A percentile compares a stretch with the other conserved stretches of the same genome.
These are phyloP conservation scores for Tephrocybe sp. DNA, from an alignment of 768 basidiomycete species.

Conservation along the genomic window DNA sequence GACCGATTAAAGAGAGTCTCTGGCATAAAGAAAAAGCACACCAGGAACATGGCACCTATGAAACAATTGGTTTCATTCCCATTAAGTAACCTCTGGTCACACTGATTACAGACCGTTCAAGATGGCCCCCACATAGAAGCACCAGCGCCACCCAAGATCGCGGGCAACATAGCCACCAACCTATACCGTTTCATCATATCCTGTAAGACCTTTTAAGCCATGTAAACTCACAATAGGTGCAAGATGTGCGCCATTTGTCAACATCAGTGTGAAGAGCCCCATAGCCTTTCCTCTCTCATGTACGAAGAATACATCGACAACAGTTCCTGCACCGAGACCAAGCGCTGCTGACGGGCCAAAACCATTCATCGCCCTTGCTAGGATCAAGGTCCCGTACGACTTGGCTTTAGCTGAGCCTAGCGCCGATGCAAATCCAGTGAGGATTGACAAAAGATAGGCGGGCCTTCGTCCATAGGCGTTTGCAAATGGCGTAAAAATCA, in stretches of 20 bases:
- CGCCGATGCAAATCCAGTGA: slow-evolving; percentile 34
- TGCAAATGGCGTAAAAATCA: slow-evolving; percentile 39
- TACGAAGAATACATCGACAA: slow-evolving; percentile 34
- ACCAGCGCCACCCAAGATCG: slow-evolving; percentile 41
- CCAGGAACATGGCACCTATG: slow-evolving; percentile 28
- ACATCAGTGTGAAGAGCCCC: slow-evolving; percentile 42
- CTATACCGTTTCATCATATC: slow-evolving; percentile 11
- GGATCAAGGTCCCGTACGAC: slow-evolving; percentile 31
- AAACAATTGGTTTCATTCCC: neutral
- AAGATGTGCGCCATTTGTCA: slow-evolving; percentile 40
- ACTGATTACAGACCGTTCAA: slow-evolving; percentile 29
- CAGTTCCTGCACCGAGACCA: slow-evolving; percentile 38
- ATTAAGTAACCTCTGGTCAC: neutral
- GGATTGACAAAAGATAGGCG: slow-evolving; percentile 33
- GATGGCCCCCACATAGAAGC: slow-evolving; percentile 44
- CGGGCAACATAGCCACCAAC: slow-evolving; percentile 39
- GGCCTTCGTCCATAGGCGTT: slow-evolving; percentile 40
- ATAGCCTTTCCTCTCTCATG: slow-evolving; percentile 43
- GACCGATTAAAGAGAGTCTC: slow-evolving; percentile 40
- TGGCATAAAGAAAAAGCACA: slow-evolving; percentile 38
- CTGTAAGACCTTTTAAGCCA: neutral
- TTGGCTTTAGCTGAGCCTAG: slow-evolving; percentile 28
- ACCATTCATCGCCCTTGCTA: slow-evolving; percentile 37
- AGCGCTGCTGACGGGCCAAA: slow-evolving; percentile 34
- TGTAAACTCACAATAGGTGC: slow-evolving; percentile 36